Base-by-base conservation (phyloP, 495 filamentous ascomycete genomes). In the Aspergillus campestris region DNA sequence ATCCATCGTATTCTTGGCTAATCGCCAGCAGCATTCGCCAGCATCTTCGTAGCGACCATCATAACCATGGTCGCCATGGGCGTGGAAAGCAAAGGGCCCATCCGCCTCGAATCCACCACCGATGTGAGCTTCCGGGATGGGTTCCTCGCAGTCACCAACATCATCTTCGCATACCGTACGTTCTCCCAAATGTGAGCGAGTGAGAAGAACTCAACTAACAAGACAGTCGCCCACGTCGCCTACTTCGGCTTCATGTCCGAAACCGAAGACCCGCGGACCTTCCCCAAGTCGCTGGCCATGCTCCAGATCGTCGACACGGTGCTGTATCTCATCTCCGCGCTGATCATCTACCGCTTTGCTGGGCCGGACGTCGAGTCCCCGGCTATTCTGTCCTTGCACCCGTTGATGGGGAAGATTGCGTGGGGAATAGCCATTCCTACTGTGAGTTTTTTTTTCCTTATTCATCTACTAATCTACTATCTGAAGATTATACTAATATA, bases 391-490 rank as follows among this genome's bases (percentile, higher is more conserved):
- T 83, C 83, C 0, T 71, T 82, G 10, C 73, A 76, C 8, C 66
- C 68, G 0, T 15, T 78, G 0, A 58, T 91, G 30, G 75, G 77
- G 50, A 89, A 89, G 66, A 51, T 70, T 39, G 82, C 86, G 6
- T 92, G 82, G 56, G 87, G 86, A 12, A 62, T 92, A 44, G 86
- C 86, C 11, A 66, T 86, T 13, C 87, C 87, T 0, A 87, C 84
- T 12, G 79, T 55, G 11, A 39, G 56, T 66, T 4, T 18, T n/a
- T 7, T 15, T 6, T 42, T 6, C 5, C 5, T 3, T 13, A 6
- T 9, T 42, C 5, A 34, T 14, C 10, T n/a, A 18, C 1, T 9
- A 4, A 24, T 24, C 18, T 24, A 4, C 2, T 24, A 4, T 24
- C 1, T 24, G 18, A 2, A 4, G 18, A 10, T 3, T 27, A 30